Evolutionary conservation across 75 land plant species (phyloP), one percentile per base, ranked within the genome.

Genomic region (Azolla pinnata): DNA sequence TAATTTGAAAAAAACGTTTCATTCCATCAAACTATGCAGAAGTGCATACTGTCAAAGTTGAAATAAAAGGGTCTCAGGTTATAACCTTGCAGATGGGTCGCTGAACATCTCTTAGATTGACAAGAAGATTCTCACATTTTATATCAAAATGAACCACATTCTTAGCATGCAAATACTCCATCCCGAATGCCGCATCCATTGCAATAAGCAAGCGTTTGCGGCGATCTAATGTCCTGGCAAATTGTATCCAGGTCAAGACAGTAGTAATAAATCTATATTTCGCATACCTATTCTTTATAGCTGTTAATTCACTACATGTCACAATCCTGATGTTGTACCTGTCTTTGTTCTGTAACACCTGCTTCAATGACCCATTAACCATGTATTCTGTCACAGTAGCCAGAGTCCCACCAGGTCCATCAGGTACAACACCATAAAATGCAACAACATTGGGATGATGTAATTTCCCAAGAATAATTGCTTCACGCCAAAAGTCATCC

Each of bases 361-460:
- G 75, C 56, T 79, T 77, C 18, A 86, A 75, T 58, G 87, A 86
- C 32, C 87, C 90, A 80, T 82, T 73, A 38, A 80, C 87, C 87
- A 86, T 86, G 65, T 54, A 86, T 57, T 86, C 87, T 53, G 90
- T 72, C 18, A 86, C 90, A 16, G 90, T 86, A 8, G 83, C 90
- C 34, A 86, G 38, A 46, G 83, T 80, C 38, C 79, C 81, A 9
- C 83, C 81, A 28, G 81, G 83, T 18, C 83, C 87, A 80, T 86
- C 90, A 55, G 73, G 76, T 35, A 83, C 87, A 16, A 86, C 77
- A 50, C 87, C 90, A 64, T 86, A 86, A 55, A 86, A 86, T 28
- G 86, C 83, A 48, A 86, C 75, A n/a, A 86, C 83, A 74, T 86
- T 86, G 56, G 89, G 88, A 73, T 85, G 90, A 56, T 80, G 90